These are phyloP conservation scores for Citrullus amarus DNA, from an alignment of 306 rosid species.

Conservation along the genomic window DNA sequence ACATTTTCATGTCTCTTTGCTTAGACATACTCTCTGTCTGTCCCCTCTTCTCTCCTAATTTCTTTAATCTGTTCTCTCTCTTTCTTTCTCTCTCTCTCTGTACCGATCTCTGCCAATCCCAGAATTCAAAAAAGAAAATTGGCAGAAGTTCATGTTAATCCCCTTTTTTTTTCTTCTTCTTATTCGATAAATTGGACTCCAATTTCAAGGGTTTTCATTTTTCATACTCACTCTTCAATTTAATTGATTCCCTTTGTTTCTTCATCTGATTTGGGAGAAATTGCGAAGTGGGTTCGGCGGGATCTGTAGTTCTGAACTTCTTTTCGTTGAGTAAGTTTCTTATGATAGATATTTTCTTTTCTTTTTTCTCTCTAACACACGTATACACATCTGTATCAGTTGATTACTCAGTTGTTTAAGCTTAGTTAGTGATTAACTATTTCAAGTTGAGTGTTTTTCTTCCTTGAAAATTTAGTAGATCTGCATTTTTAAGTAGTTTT, in stretches of 20 bases:
- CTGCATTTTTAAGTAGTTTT: neutral
- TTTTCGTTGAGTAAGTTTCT: conserved; percentile 26
- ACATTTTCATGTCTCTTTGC: conserved; percentile 11
- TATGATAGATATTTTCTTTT: neutral
- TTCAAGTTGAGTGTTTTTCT: neutral
- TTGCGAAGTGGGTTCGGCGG: conserved; percentile 30
- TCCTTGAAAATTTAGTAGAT: conserved; percentile 2
- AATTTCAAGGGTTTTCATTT: conserved; percentile 21
- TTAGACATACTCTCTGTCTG: conserved; percentile 3
- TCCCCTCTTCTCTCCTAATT: conserved; percentile 34
- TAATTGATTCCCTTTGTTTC: conserved; percentile 17
- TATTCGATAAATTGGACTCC: conserved; percentile 23
- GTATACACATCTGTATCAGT: neutral
- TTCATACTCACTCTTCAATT: conserved; percentile 5
- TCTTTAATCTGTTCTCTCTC: conserved; percentile 12
- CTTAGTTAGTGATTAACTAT: neutral
- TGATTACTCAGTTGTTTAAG: neutral
- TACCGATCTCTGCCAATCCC: conserved; percentile 55
- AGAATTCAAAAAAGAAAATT: conserved; percentile 28
- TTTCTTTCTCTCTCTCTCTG: conserved; percentile 14
- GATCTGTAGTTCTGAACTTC: conserved; percentile 31
- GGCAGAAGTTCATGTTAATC: conserved; percentile 26
- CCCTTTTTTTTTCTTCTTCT: conserved; percentile 3
- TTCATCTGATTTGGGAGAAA: conserved; percentile 38
- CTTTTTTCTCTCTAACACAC: neutral